Evolutionary conservation across 2,329 filamentous ascomycete genomes (phyloP).

Genomic region (Penicillium crustosum): DNA sequence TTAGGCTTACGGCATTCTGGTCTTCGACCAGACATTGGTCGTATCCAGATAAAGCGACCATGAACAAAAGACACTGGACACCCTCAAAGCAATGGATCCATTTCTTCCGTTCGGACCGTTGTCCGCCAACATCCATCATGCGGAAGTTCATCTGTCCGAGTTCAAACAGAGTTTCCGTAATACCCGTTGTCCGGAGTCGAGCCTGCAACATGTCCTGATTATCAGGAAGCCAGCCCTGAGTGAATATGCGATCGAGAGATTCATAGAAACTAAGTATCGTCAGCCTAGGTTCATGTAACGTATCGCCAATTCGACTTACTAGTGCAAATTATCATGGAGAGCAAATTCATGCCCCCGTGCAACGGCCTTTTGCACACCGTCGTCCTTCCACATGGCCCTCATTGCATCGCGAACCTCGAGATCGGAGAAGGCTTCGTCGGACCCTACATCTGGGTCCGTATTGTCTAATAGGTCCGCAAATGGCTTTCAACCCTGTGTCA

Average conservation of each 20-base stretch:
- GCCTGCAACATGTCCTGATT: slow-evolving; percentile 94
- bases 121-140: slow-evolving; percentile 94
- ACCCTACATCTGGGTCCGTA: slow-evolving; percentile 74
- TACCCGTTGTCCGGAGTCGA: slow-evolving; percentile 86
- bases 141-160: slow-evolving; percentile 88
- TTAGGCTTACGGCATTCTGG: slow-evolving; percentile 79
- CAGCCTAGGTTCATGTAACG: slow-evolving; percentile 10
- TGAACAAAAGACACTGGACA: slow-evolving; percentile 85
- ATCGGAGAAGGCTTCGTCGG: slow-evolving; percentile 74
- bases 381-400: slow-evolving; percentile 79
- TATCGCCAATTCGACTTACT: slow-evolving; percentile 58
- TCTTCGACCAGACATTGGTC: slow-evolving; percentile 96
- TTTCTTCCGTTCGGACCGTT: slow-evolving; percentile 91
- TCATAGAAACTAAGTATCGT: slow-evolving; percentile 69
- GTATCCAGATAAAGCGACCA: slow-evolving; percentile 93
- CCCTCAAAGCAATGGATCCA: slow-evolving; percentile 98
- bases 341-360: slow-evolving; percentile 94
- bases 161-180: slow-evolving; percentile 93
- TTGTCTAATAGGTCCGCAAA: slow-evolving; percentile 74
- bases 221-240: slow-evolving; percentile 77
- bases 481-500: slow-evolving; percentile 53
- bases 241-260: slow-evolving; percentile 73
- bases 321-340: slow-evolving; percentile 90
- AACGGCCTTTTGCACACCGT: slow-evolving; percentile 82
- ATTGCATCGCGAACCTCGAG: slow-evolving; percentile 67